Evolutionary conservation across 2,329 filamentous ascomycete species (phyloP).

Genomic region (Tolypocladium endophyticum): DNA sequence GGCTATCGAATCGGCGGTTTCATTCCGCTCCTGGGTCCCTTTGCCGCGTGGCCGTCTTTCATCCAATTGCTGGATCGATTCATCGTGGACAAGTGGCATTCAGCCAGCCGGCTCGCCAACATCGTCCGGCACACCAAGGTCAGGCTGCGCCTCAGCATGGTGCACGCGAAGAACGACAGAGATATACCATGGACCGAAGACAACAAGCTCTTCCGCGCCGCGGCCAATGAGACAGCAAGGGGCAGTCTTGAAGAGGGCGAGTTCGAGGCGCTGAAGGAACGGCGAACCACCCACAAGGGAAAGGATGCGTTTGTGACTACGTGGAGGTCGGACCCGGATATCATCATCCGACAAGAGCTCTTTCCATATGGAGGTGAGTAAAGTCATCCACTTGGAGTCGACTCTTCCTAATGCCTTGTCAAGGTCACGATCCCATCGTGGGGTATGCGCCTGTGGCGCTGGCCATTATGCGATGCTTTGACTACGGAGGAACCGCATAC

Average conservation of each 20-base stretch:
- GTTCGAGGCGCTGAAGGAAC: constrained; percentile 34
- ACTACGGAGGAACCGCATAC: constrained; percentile 21
- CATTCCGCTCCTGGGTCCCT: constrained; percentile 68
- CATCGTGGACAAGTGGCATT: constrained; percentile 76
- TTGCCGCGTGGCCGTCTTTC: constrained; percentile 56
- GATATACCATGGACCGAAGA: constrained; percentile 72
- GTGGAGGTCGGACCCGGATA: constrained; percentile 31
- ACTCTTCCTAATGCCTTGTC: neutral
- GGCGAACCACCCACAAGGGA: constrained; percentile 30
- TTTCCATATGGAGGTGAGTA: constrained; percentile 43
- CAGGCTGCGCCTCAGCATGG: constrained; percentile 54
- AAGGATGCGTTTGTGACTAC: constrained; percentile 37
- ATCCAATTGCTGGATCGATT: constrained; percentile 48
- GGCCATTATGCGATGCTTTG: constrained; percentile 57
- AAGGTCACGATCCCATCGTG: constrained; percentile 62
- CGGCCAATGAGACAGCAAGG: constrained; percentile 38
- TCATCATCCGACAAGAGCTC: constrained; percentile 42
- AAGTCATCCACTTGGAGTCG: neutral
- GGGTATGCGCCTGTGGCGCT: constrained; percentile 53
- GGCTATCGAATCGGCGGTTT: constrained; percentile 71
- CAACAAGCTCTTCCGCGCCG: constrained; percentile 50
- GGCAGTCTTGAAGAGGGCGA: constrained; percentile 22
- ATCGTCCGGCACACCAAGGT: constrained; percentile 40
- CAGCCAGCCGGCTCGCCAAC: constrained; percentile 52
- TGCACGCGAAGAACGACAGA: constrained; percentile 72